These are phyloP conservation scores for Neonothopanus nambi DNA, from an alignment of 1,284 basidiomycete genomes.

Conservation along the genomic window DNA sequence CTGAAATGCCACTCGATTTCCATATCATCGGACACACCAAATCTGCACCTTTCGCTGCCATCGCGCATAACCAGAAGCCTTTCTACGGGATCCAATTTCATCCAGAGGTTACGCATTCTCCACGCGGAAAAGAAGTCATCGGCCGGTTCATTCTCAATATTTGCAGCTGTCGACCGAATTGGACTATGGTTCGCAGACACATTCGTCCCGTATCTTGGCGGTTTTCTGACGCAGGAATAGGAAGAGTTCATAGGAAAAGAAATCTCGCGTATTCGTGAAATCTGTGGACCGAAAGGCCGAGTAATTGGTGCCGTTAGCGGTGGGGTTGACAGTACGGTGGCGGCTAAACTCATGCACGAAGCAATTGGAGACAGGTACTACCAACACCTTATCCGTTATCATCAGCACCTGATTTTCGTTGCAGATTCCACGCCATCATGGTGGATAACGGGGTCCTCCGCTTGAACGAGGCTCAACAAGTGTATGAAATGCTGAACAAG, in stretches of 20 bases:
- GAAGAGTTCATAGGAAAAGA: slow-evolving; percentile 99
- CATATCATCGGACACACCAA: slow-evolving; percentile 86
- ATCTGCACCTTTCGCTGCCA: slow-evolving; percentile 91
- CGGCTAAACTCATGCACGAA: slow-evolving; percentile 99
- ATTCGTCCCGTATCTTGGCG: neutral
- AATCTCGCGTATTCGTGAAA: slow-evolving; percentile 90
- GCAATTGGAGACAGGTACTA: slow-evolving; percentile 93
- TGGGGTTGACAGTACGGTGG: slow-evolving; percentile 97
- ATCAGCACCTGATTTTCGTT: neutral
- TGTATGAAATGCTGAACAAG: slow-evolving; percentile 93
- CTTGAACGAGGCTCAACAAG: slow-evolving; percentile 88
- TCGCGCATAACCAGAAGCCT: slow-evolving; percentile 88
- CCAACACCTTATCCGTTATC: neutral
- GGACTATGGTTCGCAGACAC: slow-evolving; percentile 82
- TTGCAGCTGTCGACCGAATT: slow-evolving; percentile 81
- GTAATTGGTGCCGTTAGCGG: slow-evolving; percentile 98
- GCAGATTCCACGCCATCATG: slow-evolving; percentile 98
- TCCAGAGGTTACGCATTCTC: slow-evolving; percentile 96
- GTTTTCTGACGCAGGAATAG: slow-evolving; percentile 38
- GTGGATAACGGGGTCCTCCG: slow-evolving; percentile 99
- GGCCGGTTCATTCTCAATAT: slow-evolving; percentile 85
- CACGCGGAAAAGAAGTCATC: slow-evolving; percentile 90
- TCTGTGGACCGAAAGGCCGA: slow-evolving; percentile 92
- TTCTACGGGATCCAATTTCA: slow-evolving; percentile 99
- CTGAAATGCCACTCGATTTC: slow-evolving; percentile 81